Conservation (phyloP, 2,329 filamentous ascomycete species). For the Lachnellula occidentalis region DNA sequence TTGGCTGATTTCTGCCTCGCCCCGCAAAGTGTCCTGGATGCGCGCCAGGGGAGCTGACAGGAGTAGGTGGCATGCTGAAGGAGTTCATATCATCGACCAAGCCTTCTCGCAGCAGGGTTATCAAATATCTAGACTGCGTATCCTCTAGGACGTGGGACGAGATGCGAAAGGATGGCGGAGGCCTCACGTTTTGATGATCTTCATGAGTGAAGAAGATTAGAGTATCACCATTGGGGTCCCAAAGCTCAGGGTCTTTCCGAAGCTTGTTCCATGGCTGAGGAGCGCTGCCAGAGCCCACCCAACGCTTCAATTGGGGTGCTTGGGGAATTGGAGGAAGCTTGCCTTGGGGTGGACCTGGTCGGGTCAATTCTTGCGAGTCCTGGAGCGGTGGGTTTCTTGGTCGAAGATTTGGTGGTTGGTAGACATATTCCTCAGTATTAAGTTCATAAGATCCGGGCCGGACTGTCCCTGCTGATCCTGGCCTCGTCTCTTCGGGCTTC, state of each 20-base stretch:
- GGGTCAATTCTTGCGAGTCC: constrained; percentile 4
- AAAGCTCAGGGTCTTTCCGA: constrained; percentile 54
- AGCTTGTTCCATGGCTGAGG: constrained; percentile 52
- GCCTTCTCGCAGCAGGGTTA: constrained; percentile 49
- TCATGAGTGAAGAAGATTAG: constrained; percentile 49
- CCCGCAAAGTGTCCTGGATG: constrained; percentile 14
- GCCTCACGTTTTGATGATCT: constrained; percentile 31
- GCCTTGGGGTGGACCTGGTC: constrained; percentile 34
- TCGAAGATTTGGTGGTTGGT: neutral
- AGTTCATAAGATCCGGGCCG: constrained; percentile 13
- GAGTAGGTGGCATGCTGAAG: constrained; percentile 39
- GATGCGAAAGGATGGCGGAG: constrained; percentile 50
- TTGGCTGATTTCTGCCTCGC: constrained; percentile 14
- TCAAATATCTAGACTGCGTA: constrained; percentile 49
- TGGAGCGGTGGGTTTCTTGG: constrained; percentile 2
- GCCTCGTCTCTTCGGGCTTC: constrained; percentile 4
- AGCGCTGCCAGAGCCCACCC: constrained; percentile 45
- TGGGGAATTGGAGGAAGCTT: constrained; percentile 40
- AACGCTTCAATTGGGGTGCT: constrained; percentile 44
- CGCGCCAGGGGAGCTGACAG: constrained; percentile 30
- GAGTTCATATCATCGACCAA: constrained; percentile 42
- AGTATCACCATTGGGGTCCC: constrained; percentile 57
- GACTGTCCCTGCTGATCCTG: constrained; percentile 12
- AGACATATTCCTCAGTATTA: constrained; percentile 12
- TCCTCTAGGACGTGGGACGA: constrained; percentile 54